Base-by-base conservation (phyloP, 345 rosid genomes). In the Barbarea vulgaris region DNA sequence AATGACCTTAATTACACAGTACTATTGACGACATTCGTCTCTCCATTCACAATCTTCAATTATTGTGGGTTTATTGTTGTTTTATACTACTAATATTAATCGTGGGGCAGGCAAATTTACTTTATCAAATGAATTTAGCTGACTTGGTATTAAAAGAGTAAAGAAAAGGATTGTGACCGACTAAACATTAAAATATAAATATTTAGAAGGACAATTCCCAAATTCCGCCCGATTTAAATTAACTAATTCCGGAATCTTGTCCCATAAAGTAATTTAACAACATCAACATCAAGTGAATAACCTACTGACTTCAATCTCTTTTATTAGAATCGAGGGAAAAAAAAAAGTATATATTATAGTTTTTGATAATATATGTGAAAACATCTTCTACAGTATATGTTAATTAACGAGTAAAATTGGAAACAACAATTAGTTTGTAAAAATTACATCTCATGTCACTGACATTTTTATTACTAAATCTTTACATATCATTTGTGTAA, bases 71-170 rank as follows among this genome's bases (percentile, higher is more conserved):
- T 64, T 73, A 39, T 41, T 28, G 19, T 53, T 30, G 18, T 64
- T 73, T 52, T 54, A 64, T 34, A 31, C 22, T 34, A 31, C 24
- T 42, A 24, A 54, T 42, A n/a, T n/a, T n/a, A 56, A 55, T 74
- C 77, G 77, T 74, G 77, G 74, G 56, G 63, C 79, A 68, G 55
- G 74, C 69, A 68, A 42, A 41, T 64, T 67, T 30, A 53, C 34
- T 28, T 58, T 59, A 68, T 75, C 79, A 51, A 10, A 69, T 68
- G 48, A 52, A 76, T 76, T 52, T 60, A 54, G 79, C 50, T 61
- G 79, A 76, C 79, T 61, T 61, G 15, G 36, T 48, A 41, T 61
- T 51, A 51, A 75, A 60, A 51, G 9, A 24, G 10, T 12, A 1
- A 21, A 57, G 0, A 41, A 74, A 48, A 17, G 37, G 25, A n/a